A percentile compares a stretch with the other conserved stretches of the same genome.
phyloP scores from a whole-genome alignment of 768 basidiomycete genomes.

The Lactarius sanguifluus region DNA sequence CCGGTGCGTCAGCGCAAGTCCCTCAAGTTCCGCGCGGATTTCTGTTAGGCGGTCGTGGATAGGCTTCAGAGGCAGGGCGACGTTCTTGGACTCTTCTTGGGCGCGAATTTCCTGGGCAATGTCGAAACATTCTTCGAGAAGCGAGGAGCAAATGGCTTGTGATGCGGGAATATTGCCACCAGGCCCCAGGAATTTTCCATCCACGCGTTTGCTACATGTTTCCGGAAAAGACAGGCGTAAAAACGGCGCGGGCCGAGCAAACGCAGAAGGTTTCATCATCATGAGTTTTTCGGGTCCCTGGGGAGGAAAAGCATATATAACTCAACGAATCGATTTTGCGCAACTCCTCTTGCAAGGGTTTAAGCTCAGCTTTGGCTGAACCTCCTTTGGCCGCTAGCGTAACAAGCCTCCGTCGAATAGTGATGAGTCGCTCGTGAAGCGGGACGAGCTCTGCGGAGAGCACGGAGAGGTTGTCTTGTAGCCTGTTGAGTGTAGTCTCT shows the following conservation, averaged over 20 bases:
- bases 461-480: constrained; percentile 84
- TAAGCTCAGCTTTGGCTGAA: constrained; percentile 81
- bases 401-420: constrained; percentile 84
- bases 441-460: constrained; percentile 89
- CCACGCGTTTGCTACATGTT: constrained; percentile 74
- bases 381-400: constrained; percentile 86
- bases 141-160: constrained; percentile 86
- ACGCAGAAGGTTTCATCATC: neutral
- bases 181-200: constrained; percentile 93
- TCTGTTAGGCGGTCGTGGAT: constrained; percentile 90
- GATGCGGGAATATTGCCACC: constrained; percentile 88
- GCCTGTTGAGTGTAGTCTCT: constrained; percentile 69
- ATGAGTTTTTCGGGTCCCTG: constrained; percentile 8
- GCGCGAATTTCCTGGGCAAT: constrained; percentile 94
- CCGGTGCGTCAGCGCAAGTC: constrained; percentile 89
- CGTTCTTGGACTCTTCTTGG: constrained; percentile 85
- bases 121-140: constrained; percentile 96
- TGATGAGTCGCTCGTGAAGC: constrained; percentile 85
- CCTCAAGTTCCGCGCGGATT: constrained; percentile 86
- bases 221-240: constrained; percentile 29
- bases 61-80: constrained; percentile 81
- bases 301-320: constrained; percentile 35
- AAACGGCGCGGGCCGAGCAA: constrained; percentile 11
- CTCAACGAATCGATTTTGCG: constrained; percentile 96
- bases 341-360: constrained; percentile 88